phyloP scores from a whole-genome alignment of 192 early-diverging fungal species.

The Entomortierella chlamydospora region DNA sequence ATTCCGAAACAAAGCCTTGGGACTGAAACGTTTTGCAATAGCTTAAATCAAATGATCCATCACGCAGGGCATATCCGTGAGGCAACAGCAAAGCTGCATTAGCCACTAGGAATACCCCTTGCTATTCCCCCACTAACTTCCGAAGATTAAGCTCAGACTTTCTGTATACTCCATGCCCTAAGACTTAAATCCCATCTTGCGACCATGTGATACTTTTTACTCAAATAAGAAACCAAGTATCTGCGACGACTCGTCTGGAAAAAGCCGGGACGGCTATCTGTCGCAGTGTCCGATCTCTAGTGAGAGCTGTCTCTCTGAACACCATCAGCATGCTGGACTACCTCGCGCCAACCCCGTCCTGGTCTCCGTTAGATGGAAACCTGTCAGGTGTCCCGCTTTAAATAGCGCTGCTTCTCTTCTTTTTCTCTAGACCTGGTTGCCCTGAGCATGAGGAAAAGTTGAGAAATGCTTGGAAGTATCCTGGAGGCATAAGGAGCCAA shows the following conservation, averaged over 20 bases:
- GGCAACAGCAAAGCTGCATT: background rate
- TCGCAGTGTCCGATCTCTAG: conserved; percentile 18
- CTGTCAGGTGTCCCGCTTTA: conserved; percentile 15
- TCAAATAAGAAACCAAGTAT: conserved; percentile 27
- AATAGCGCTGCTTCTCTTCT: conserved; percentile 38
- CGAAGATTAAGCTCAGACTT: background rate
- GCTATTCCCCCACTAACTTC: background rate
- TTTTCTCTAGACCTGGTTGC: conserved; percentile 42
- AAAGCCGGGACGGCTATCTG: conserved; percentile 40
- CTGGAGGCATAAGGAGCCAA: conserved; percentile 35
- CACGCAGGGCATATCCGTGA: conserved; percentile 61
- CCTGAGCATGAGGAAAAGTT: conserved; percentile 24
- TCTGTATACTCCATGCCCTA: conserved; percentile 33
- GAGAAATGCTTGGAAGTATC: conserved; percentile 30
- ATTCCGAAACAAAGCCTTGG: too few species aligned
- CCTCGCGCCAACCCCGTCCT: conserved; percentile 40
- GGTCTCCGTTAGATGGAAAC: conserved; percentile 46
- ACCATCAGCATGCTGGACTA: conserved; percentile 25
- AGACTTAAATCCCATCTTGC: conserved; percentile 34
- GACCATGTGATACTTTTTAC: conserved; percentile 33
- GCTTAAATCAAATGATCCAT: conserved; percentile 65
- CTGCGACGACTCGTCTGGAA: conserved; percentile 42
- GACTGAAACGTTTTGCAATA: too few species aligned
- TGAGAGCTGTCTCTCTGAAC: conserved; percentile 1
- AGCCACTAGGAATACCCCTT: background rate